Conservation (phyloP, 257 asterid genomes). For the Ajuga chamaepitys region DNA sequence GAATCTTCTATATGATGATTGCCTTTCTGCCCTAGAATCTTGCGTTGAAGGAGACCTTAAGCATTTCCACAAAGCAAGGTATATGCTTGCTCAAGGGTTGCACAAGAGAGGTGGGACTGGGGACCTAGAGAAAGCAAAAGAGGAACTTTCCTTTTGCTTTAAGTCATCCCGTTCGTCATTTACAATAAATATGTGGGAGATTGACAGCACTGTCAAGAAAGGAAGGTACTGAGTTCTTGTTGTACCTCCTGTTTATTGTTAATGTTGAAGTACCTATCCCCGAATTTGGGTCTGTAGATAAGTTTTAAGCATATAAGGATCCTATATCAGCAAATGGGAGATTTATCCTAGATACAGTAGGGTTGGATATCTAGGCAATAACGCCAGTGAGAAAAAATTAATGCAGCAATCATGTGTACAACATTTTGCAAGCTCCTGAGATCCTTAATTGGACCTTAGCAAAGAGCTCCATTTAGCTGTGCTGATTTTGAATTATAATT, state of each 20-base stretch:
- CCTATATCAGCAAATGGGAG: slow-evolving; percentile 8
- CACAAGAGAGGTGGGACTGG: slow-evolving; percentile 65
- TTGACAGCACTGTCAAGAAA: slow-evolving; percentile 88
- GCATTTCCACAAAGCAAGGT: slow-evolving; percentile 96
- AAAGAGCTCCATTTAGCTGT: neutral
- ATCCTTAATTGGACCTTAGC: slow-evolving; percentile 3
- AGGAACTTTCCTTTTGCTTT: slow-evolving; percentile 95
- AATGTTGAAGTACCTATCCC: neutral
- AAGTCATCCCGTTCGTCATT: slow-evolving; percentile 89
- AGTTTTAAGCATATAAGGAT: neutral
- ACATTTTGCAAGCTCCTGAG: neutral
- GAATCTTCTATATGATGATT: slow-evolving; percentile 79
- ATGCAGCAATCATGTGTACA: slow-evolving; percentile 2
- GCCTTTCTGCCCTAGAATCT: slow-evolving; percentile 83
- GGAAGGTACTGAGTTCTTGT: slow-evolving; percentile 54
- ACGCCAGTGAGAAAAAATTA: neutral
- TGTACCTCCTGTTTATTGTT: slow-evolving; percentile 7
- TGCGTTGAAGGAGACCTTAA: slow-evolving; percentile 99
- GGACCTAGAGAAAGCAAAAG: slow-evolving; percentile 90
- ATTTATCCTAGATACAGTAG: slow-evolving; percentile 4
- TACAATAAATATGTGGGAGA: slow-evolving; percentile 99
- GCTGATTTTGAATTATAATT: slow-evolving; percentile 3
- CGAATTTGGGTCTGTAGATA: slow-evolving; percentile 7
- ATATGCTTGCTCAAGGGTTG: slow-evolving; percentile 89
- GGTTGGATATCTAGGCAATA: slow-evolving; percentile 1